Evolutionary conservation across 192 early-diverging fungal species (phyloP).

Genomic region (Backusella tarrabulga): DNA sequence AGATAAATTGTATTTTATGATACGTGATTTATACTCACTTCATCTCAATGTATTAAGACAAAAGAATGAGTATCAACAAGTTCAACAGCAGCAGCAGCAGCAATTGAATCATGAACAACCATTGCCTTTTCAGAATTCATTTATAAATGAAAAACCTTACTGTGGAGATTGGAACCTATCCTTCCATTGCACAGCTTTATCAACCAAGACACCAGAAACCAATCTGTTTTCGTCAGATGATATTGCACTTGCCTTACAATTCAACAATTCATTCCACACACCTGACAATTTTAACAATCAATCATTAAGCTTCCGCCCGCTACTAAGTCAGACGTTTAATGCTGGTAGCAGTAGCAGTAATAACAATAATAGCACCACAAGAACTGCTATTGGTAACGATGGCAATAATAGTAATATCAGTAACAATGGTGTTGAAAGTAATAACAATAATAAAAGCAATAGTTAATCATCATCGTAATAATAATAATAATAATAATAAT

Average conservation of each 20-base stretch:
- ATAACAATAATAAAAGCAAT: neutral
- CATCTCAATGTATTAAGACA: conserved; percentile 22
- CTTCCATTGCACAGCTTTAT: neutral
- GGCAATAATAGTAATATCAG: neutral
- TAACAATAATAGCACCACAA: neutral
- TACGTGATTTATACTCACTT: conserved; percentile 50
- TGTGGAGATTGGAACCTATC: neutral
- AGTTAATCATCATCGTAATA: neutral
- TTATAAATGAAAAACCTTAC: neutral
- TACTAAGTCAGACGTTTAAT: neutral
- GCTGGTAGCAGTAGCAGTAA: neutral
- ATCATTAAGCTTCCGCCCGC: neutral
- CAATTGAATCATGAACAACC: neutral
- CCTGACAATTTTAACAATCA: neutral
- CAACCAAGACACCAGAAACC: neutral
- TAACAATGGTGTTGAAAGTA: neutral
- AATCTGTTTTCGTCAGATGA: neutral
- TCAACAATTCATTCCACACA: neutral
- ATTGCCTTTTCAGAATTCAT: neutral
- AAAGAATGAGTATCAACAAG: neutral
- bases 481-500: neutral
- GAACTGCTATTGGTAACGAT: neutral
- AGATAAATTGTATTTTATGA: conserved; percentile 53
- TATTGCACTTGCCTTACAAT: conserved; percentile 1
- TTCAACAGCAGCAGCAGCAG: neutral